Conservation (phyloP, 2,329 filamentous ascomycete genomes). For the Phoma sp. region DNA sequence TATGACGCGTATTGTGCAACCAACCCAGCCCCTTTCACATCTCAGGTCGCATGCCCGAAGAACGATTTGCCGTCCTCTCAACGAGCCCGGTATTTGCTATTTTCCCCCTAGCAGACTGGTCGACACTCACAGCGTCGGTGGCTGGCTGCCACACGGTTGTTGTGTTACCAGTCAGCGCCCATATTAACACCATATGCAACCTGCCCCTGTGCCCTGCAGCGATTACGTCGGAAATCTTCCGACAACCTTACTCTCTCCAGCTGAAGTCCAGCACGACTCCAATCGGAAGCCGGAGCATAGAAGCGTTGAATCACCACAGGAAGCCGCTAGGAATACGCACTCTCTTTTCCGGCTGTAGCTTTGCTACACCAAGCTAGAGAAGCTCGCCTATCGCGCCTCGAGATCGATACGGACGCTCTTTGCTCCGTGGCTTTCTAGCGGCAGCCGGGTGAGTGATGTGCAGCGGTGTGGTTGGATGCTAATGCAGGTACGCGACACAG, state of each 20-base stretch:
- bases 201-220: conserved; percentile 11
- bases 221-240: neutral
- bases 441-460: neutral
- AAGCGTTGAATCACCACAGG: neutral
- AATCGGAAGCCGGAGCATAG: neutral
- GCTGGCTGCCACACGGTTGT: conserved; percentile 4
- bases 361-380: neutral
- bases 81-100: neutral
- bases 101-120: neutral
- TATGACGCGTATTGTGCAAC: conserved; percentile 2
- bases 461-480: neutral
- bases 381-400: neutral
- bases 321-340: neutral
- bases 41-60: neutral
- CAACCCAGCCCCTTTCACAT: neutral
- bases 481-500: conserved; percentile 9
- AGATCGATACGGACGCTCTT: neutral
- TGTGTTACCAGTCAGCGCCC: neutral
- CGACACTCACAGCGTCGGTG: neutral
- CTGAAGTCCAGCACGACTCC: neutral
- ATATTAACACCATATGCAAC: neutral
- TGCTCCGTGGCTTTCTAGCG: neutral
- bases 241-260: neutral
- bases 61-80: neutral
- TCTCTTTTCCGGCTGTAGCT: neutral